Conservation (phyloP, 495 filamentous ascomycete genomes). For the Hypomontagnella submonticulosa region DNA sequence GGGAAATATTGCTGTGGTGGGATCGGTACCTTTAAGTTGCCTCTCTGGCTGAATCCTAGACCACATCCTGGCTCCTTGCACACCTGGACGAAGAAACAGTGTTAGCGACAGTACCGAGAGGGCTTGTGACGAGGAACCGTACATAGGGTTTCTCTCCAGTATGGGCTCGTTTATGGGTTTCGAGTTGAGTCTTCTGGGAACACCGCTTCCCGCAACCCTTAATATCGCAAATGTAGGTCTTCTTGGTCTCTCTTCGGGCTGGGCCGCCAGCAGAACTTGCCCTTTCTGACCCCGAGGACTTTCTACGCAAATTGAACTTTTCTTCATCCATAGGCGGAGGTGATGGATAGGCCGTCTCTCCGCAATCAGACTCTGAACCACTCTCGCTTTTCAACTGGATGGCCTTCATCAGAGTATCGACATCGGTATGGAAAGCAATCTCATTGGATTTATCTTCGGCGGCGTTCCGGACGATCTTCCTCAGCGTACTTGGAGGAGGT, state of each 20-base stretch:
- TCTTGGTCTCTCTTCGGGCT: conserved; percentile 50
- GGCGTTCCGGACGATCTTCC: conserved; percentile 43
- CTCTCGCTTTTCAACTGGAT: conserved; percentile 78
- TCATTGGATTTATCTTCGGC: conserved; percentile 47
- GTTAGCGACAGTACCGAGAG: conserved; percentile 2
- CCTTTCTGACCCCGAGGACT: conserved; percentile 30
- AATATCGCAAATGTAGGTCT: conserved; percentile 80
- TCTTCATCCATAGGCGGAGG: conserved; percentile 33
- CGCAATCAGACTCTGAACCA: conserved; percentile 16
- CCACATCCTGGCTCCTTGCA: conserved; percentile 81
- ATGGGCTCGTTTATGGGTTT: conserved; percentile 90
- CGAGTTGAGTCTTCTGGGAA: conserved; percentile 91
- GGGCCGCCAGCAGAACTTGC: not conserved
- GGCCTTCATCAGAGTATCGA: conserved; percentile 92
- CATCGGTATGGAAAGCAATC: conserved; percentile 77
- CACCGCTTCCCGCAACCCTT: conserved; percentile 84
- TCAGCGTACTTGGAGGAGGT: conserved; percentile 20
- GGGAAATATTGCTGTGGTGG: conserved; percentile 7
- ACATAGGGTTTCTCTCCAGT: conserved; percentile 94
- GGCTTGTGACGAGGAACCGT: conserved; percentile 50
- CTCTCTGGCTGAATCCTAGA: conserved; percentile 85
- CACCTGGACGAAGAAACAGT: conserved; percentile 56
- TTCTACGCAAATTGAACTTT: conserved; percentile 39
- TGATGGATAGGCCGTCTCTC: conserved; percentile 34
- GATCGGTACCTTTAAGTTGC: conserved; percentile 80